phyloP scores from a whole-genome alignment of 2,329 filamentous ascomycete species.

The Didymella keratinophila region DNA sequence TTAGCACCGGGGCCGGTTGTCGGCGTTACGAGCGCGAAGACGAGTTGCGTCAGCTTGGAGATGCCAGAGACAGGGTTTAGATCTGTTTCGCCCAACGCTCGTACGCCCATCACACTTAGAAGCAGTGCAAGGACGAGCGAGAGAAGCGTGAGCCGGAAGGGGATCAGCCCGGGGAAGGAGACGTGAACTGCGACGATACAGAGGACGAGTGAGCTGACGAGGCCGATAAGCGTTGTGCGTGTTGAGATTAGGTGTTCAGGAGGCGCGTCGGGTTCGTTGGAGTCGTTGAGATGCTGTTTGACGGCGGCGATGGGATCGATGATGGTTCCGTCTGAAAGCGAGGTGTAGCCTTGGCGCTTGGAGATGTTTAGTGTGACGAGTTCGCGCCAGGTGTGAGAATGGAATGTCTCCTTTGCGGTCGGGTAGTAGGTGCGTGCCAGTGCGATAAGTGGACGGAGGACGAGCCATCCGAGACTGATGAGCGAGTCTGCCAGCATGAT shows the following conservation, averaged over 20 bases:
- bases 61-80: constrained; percentile 96
- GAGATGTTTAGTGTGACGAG: constrained; percentile 44
- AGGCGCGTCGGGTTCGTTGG: constrained; percentile 76
- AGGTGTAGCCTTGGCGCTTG: constrained; percentile 51
- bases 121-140: constrained; percentile 80
- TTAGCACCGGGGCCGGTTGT: constrained; percentile 61
- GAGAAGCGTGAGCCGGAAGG: constrained; percentile 81
- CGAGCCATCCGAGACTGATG: constrained; percentile 82
- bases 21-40: constrained; percentile 91
- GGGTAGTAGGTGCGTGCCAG: constrained; percentile 54
- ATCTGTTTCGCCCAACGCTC: constrained; percentile 80
- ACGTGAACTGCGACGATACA: constrained; percentile 83
- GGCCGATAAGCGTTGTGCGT: constrained; percentile 74
- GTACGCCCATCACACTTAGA: constrained; percentile 70
- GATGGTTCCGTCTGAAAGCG: constrained; percentile 37
- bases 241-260: constrained; percentile 80
- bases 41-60: constrained; percentile 92
- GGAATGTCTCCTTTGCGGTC: constrained; percentile 36
- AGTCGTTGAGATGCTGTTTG: constrained; percentile 37
- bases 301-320: constrained; percentile 37
- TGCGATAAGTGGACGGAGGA: constrained; percentile 68
- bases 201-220: constrained; percentile 77
- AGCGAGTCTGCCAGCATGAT: constrained; percentile 97
- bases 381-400: constrained; percentile 48
- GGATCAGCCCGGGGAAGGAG: constrained; percentile 83